Percentiles rank a stretch among this genome's conserved stretches.
phyloP scores from a whole-genome alignment of 2,329 filamentous ascomycete genomes.

The Verticillium albo-atrum region DNA sequence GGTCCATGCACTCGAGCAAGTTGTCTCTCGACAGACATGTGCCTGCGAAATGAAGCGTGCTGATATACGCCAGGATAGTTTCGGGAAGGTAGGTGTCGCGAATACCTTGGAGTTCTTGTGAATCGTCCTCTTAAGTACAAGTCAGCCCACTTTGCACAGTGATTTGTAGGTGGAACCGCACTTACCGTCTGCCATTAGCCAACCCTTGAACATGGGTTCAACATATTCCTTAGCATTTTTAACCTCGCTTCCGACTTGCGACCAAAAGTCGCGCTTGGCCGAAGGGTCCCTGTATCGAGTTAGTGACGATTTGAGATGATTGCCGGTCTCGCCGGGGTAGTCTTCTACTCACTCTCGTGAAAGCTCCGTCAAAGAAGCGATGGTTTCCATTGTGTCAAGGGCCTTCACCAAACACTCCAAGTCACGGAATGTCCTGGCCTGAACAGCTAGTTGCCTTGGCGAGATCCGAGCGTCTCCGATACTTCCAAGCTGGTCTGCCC shows the following conservation, averaged over 20 bases:
- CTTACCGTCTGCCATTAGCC: constrained; percentile 58
- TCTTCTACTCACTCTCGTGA: constrained; percentile 42
- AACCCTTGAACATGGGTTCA: constrained; percentile 58
- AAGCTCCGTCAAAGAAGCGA: constrained; percentile 51
- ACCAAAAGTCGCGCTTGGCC: constrained; percentile 45
- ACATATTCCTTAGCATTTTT: constrained; percentile 52
- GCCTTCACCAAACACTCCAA: constrained; percentile 63
- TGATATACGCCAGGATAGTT: constrained; percentile 77
- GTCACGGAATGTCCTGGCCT: constrained; percentile 62
- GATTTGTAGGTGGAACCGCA: not conserved
- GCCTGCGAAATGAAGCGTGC: constrained; percentile 74
- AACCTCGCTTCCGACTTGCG: constrained; percentile 48
- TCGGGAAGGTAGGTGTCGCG: constrained; percentile 81
- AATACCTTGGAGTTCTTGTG: constrained; percentile 56
- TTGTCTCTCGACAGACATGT: constrained; percentile 69
- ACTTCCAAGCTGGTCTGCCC: constrained; percentile 30
- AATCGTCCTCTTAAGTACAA: not conserved
- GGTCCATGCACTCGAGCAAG: constrained; percentile 80
- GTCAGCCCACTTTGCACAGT: no score
- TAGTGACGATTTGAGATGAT: constrained; percentile 12
- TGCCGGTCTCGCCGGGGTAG: not conserved
- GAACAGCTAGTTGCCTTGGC: constrained; percentile 39
- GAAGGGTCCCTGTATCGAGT: constrained; percentile 24
- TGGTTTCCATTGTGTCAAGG: constrained; percentile 64
- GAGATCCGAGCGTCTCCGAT: constrained; percentile 28